Evolutionary conservation across 306 rosid genomes (phyloP).

Genomic region (Glycine latifolia): DNA sequence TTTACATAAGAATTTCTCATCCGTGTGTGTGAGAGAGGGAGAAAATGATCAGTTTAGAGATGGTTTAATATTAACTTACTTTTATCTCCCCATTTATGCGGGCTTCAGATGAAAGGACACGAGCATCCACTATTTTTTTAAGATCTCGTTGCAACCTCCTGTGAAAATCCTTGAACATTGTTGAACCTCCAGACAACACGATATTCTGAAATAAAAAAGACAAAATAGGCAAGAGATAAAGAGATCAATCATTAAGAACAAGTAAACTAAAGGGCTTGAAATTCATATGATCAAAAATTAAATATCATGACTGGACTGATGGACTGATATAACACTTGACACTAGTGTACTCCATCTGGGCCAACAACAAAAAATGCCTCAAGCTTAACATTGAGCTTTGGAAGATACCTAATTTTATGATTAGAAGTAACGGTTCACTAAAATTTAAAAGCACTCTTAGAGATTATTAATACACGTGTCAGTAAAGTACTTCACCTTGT

Average conservation of each 20-base stretch:
- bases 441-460: conserved; percentile 3
- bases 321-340: conserved; percentile 2
- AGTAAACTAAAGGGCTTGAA: conserved; percentile 20
- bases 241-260: conserved; percentile 1
- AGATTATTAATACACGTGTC: conserved; percentile 28
- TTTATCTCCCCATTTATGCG: conserved; percentile 79
- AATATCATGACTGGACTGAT: conserved; percentile 11
- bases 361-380: conserved; percentile 34
- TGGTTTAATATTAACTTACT: conserved; percentile 50
- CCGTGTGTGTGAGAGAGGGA: not conserved
- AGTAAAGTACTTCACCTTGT: conserved; percentile 70
- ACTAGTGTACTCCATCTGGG: not conserved
- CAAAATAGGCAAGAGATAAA: conserved; percentile 9
- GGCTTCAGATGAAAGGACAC: conserved; percentile 86
- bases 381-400: not conserved
- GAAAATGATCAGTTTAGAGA: conserved; percentile 24
- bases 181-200: conserved; percentile 97
- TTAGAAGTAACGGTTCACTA: not conserved
- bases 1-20: conserved; percentile 3
- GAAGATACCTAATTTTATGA: conserved; percentile 22
- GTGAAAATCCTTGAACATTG: conserved; percentile 99
- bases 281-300: not conserved
- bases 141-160: conserved; percentile 97
- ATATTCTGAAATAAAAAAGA: conserved; percentile 69
- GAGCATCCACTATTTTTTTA: conserved; percentile 93